Evolutionary conservation across 345 rosid species (phyloP).

Genomic region (Eucalyptus paniculata): DNA sequence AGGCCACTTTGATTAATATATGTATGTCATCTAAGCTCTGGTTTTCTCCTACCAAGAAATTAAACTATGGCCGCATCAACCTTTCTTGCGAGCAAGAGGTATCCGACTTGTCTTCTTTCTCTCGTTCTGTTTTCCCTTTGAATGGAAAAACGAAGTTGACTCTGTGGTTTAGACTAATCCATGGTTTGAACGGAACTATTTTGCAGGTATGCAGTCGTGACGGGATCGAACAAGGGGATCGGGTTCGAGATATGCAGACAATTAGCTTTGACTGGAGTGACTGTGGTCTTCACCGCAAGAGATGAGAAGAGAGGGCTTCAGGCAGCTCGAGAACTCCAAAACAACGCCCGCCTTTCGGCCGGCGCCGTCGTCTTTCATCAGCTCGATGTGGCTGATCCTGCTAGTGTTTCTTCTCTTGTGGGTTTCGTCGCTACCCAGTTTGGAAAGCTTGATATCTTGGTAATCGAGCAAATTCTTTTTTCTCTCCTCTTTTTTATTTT

Average conservation of each 20-base stretch:
- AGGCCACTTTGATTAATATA: neutral
- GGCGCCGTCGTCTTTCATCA: conserved; percentile 3
- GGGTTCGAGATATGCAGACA: neutral
- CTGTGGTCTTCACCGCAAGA: conserved; percentile 1
- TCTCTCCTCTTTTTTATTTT: neutral
- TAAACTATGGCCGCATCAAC: neutral
- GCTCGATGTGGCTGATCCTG: conserved; percentile 4
- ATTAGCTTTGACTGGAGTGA: conserved; percentile 1
- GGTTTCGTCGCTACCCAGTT: neutral
- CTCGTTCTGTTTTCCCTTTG: neutral
- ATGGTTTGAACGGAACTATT: neutral
- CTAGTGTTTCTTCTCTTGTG: conserved; percentile 1
- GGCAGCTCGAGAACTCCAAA: neutral
- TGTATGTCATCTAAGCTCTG: neutral
- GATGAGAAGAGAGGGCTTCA: conserved; percentile 9
- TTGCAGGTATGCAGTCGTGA: neutral
- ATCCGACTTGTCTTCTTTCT: neutral
- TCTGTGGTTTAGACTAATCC: neutral
- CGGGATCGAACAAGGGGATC: neutral
- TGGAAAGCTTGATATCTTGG: conserved; percentile 13
- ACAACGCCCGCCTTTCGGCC: neutral
- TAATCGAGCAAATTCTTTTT: neutral
- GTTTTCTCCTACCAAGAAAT: neutral
- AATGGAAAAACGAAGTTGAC: neutral
- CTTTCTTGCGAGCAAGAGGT: neutral